phyloP scores from a whole-genome alignment of 2,329 filamentous ascomycete species.

The Dothideomycetes sp. region DNA sequence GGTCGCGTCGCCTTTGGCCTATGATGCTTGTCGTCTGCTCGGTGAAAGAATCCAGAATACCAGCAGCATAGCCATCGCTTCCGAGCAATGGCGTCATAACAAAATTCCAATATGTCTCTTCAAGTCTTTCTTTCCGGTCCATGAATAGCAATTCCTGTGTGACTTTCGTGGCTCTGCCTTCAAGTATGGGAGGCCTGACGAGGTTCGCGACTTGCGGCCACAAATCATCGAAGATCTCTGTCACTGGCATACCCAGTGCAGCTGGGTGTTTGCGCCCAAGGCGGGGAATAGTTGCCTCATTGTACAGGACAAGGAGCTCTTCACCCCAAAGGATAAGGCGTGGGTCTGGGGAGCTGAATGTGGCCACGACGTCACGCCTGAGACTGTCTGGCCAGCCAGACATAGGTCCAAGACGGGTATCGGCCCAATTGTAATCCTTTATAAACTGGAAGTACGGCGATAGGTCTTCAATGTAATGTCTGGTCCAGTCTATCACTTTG shows the following conservation, averaged over 20 bases:
- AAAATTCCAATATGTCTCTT: constrained; percentile 20
- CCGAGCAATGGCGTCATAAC: constrained; percentile 17
- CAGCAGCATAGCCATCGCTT: constrained; percentile 7
- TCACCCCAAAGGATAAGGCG: constrained; percentile 19
- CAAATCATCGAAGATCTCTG: constrained; percentile 8
- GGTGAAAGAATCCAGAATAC: constrained; percentile 8
- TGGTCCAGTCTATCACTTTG: constrained; percentile 17
- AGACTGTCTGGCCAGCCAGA: constrained; percentile 15
- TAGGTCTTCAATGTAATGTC: constrained; percentile 11
- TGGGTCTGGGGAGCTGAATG: constrained; percentile 20
- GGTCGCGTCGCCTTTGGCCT: constrained; percentile 7
- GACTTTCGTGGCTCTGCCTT: constrained; percentile 13
- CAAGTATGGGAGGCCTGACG: constrained; percentile 12
- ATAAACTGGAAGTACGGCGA: constrained; percentile 16
- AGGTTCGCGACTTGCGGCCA: constrained; percentile 7
- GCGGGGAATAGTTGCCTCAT: constrained; percentile 21
- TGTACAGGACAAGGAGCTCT: constrained; percentile 21
- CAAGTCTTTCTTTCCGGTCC: constrained; percentile 15
- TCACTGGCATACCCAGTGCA: constrained; percentile 11
- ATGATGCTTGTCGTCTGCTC: constrained; percentile 9
- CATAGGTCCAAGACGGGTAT: constrained; percentile 19
- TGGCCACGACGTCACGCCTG: constrained; percentile 14
- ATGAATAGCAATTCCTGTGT: constrained; percentile 14
- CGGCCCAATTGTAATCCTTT: constrained; percentile 18
- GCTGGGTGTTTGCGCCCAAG: constrained; percentile 18